Evolutionary conservation across 2,329 filamentous ascomycete species (phyloP).

Genomic region (Ceratocystis cacaofunesta): DNA sequence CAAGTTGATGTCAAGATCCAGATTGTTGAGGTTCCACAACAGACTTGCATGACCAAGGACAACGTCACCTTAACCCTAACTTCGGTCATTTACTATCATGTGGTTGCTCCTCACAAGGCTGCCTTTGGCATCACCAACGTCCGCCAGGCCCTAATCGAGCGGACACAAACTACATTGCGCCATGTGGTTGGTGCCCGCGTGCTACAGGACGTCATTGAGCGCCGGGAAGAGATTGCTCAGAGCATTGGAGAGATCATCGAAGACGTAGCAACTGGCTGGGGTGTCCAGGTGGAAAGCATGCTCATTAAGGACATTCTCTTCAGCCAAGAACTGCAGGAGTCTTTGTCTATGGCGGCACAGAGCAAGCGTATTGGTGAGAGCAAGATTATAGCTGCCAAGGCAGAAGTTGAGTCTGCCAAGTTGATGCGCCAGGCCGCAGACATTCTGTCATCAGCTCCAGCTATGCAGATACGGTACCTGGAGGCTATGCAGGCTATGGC

Average conservation of each 20-base stretch:
- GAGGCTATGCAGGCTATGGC: slow-evolving; percentile 99
- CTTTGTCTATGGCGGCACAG: slow-evolving; percentile 94
- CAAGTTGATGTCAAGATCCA: slow-evolving; percentile 99
- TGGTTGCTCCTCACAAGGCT: slow-evolving; percentile 86
- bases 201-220: slow-evolving; percentile 95
- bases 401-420: slow-evolving; percentile 92
- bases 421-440: slow-evolving; percentile 88
- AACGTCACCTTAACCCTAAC: slow-evolving; percentile 90
- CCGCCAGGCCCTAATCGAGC: slow-evolving; percentile 88
- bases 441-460: slow-evolving; percentile 77
- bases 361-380: slow-evolving; percentile 96
- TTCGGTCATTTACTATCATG: slow-evolving; percentile 98
- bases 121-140: slow-evolving; percentile 94
- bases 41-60: slow-evolving; percentile 99
- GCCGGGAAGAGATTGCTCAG: slow-evolving; percentile 89
- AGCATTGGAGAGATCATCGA: slow-evolving; percentile 96
- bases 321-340: slow-evolving; percentile 87
- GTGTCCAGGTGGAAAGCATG: slow-evolving; percentile 94
- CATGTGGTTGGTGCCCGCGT: slow-evolving; percentile 93
- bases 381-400: slow-evolving; percentile 94
- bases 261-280: slow-evolving; percentile 85
- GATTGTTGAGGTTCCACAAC: slow-evolving; percentile 89
- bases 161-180: slow-evolving; percentile 91
- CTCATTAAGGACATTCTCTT: slow-evolving; percentile 99
- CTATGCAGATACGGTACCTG: slow-evolving; percentile 96